A percentile compares a stretch with the other conserved stretches of the same genome.
Evolutionary conservation across 78 protist species (phyloP).

Genomic region (Dictyostelium intermedium): DNA sequence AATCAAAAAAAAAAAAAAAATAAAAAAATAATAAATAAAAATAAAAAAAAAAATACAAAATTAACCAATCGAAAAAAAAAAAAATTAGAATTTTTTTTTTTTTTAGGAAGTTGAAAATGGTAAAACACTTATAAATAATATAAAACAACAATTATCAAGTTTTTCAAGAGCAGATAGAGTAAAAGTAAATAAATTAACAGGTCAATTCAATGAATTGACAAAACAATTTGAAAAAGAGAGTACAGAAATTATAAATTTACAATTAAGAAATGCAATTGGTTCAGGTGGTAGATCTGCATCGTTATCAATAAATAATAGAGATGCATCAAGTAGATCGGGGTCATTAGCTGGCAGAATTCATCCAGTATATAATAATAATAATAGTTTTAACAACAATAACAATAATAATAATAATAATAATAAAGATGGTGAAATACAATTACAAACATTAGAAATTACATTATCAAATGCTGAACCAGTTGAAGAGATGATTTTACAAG

Average conservation of each 20-base stretch:
- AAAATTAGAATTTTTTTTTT: neutral
- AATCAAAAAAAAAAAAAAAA: neutral
- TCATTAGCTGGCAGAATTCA: conserved; percentile 24
- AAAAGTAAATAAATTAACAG: conserved; percentile 11
- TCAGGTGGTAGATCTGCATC: conserved; percentile 40
- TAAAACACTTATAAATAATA: neutral
- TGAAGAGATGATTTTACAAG: conserved; percentile 44
- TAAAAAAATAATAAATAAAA: neutral
- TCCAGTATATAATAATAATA: neutral
- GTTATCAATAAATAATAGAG: conserved; percentile 26
- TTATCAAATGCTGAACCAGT: conserved; percentile 15
- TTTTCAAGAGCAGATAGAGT: conserved; percentile 34
- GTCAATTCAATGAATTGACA: conserved; percentile 9
- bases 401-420: neutral
- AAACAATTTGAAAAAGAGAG: conserved; percentile 56
- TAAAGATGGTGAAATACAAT: neutral
- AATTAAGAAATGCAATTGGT: conserved; percentile 62
- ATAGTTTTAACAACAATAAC: neutral
- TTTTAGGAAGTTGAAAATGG: conserved; percentile 22
- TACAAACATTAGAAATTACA: conserved; percentile 20
- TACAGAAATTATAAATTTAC: conserved; percentile 24
- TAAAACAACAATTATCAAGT: neutral
- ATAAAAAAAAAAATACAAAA: neutral
- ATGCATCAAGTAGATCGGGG: conserved; percentile 10
- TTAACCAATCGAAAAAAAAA: neutral